Percentiles rank a stretch among this genome's conserved stretches.
These are phyloP conservation scores for Puccinia triticina DNA, from an alignment of 1,284 basidiomycete genomes.

Conservation along the genomic window DNA sequence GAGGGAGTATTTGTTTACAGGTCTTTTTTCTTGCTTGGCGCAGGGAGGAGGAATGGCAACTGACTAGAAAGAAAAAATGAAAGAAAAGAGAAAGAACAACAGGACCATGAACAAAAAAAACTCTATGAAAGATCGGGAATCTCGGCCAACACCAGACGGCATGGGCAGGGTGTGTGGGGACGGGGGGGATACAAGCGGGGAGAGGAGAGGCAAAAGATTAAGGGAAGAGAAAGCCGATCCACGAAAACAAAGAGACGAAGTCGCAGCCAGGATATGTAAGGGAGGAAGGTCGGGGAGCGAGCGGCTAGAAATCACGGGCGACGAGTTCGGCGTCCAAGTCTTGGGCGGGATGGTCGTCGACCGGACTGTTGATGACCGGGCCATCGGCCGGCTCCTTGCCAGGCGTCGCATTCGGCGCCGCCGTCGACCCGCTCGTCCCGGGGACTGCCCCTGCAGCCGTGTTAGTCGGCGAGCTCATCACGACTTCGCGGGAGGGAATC, in stretches of 20 bases:
- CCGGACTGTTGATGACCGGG: conserved; percentile 10
- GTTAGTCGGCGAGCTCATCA: conserved; percentile 52
- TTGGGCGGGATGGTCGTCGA: conserved; percentile 45
- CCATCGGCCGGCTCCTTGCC: not conserved
- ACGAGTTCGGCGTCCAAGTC: conserved; percentile 49
- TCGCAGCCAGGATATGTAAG: too few relatives aligned
- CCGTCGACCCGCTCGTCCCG: not conserved
- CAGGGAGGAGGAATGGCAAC: not conserved
- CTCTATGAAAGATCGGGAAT: not conserved
- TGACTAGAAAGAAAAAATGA: not conserved
- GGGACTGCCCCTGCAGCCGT: not conserved
- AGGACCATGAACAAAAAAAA: not conserved
- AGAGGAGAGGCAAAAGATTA: too few relatives aligned
- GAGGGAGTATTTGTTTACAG: too few relatives aligned
- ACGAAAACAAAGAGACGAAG: too few relatives aligned
- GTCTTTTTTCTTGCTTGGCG: too few relatives aligned
- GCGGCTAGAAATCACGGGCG: conserved; percentile 30
- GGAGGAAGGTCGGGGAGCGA: not conserved
- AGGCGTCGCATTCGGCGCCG: too few relatives aligned
- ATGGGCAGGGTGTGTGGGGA: too few relatives aligned
- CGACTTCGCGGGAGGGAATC: conserved; percentile 55
- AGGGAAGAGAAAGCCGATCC: too few relatives aligned
- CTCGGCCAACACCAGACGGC: not conserved
- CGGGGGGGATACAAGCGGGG: too few relatives aligned
- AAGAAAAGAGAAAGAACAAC: not conserved